Percentiles rank a stretch among this genome's conserved stretches.
Evolutionary conservation across 352 stramenopile genomes (phyloP).

Genomic region (Phytophthora nicotianae): DNA sequence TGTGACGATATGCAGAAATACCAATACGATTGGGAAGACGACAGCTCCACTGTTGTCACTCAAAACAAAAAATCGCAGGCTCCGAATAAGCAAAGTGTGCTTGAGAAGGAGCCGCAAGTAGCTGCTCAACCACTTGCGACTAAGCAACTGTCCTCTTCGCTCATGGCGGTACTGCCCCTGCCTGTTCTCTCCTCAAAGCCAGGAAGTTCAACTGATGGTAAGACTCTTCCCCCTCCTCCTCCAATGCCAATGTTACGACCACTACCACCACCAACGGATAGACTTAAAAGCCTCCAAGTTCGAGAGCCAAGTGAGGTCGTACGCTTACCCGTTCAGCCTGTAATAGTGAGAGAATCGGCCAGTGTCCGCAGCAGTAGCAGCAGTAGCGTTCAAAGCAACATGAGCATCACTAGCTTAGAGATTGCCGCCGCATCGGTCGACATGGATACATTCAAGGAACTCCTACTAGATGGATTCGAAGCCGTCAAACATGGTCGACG

Average conservation of each 20-base stretch:
- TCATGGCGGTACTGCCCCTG: slow-evolving; percentile 28
- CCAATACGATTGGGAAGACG: slow-evolving; percentile 50
- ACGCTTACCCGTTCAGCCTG: slow-evolving; percentile 9
- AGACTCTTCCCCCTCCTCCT: slow-evolving; percentile 17
- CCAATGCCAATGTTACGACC: slow-evolving; percentile 25
- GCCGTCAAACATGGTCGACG: slow-evolving; percentile 76
- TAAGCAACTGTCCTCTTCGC: slow-evolving; percentile 21
- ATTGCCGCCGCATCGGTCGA: slow-evolving; percentile 38
- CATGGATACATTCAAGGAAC: slow-evolving; percentile 63
- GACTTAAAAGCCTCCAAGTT: slow-evolving; percentile 15
- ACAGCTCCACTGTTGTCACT: slow-evolving; percentile 7
- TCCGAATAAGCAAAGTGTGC: background rate
- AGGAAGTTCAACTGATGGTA: slow-evolving; percentile 5
- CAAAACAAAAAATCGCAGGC: slow-evolving; percentile 15
- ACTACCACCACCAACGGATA: slow-evolving; percentile 18
- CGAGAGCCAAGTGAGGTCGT: slow-evolving; percentile 4
- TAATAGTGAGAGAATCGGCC: slow-evolving; percentile 14
- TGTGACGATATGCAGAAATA: slow-evolving; percentile 38
- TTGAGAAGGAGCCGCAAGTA: background rate
- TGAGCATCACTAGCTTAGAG: slow-evolving; percentile 31
- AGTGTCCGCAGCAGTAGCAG: slow-evolving; percentile 28
- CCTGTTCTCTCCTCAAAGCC: slow-evolving; percentile 10
- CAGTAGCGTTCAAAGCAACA: slow-evolving; percentile 27
- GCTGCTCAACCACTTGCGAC: slow-evolving; percentile 1
- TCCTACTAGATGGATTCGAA: slow-evolving; percentile 75